Conservation (phyloP, 2,329 filamentous ascomycete species). For the Exophiala calicioides region DNA sequence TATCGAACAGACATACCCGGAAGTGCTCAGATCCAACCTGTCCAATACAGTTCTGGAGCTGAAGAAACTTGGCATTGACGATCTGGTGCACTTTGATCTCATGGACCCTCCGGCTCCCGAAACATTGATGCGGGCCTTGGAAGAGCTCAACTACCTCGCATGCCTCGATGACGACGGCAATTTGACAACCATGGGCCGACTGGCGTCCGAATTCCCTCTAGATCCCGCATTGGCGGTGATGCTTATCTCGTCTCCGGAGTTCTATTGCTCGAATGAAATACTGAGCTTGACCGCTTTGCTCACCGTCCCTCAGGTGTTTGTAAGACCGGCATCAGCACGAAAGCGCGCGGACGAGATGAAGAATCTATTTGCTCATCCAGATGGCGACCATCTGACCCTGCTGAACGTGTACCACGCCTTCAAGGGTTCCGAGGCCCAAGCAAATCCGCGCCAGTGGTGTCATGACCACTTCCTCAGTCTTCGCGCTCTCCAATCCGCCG, state of each 20-base stretch:
- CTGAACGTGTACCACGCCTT: constrained; percentile 98
- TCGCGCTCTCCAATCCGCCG: constrained; percentile 84
- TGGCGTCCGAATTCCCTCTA: constrained; percentile 93
- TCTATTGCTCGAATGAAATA: constrained; percentile 98
- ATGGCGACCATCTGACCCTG: constrained; percentile 93
- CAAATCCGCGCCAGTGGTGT: constrained; percentile 86
- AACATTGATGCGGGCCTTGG: constrained; percentile 95
- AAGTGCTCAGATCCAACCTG: constrained; percentile 91
- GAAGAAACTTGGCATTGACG: constrained; percentile 94
- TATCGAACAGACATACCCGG: constrained; percentile 94
- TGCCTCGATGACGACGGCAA: constrained; percentile 96
- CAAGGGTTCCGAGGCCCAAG: constrained; percentile 71
- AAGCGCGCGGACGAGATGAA: constrained; percentile 99
- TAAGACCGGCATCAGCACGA: constrained; percentile 79
- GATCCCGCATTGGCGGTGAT: constrained; percentile 95
- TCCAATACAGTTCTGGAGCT: constrained; percentile 93
- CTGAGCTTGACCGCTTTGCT: constrained; percentile 91
- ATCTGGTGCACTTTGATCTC: constrained; percentile 95
- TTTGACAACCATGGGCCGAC: constrained; percentile 77
- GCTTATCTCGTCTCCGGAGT: constrained; percentile 95
- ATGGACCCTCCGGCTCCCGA: constrained; percentile 98
- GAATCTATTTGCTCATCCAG: constrained; percentile 82
- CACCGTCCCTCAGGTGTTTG: constrained; percentile 91
- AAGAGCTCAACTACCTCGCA: constrained; percentile 95
- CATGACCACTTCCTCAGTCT: constrained; percentile 93